These are phyloP conservation scores for Neospora caninum DNA, from an alignment of 169 alveolate species.

Conservation along the genomic window DNA sequence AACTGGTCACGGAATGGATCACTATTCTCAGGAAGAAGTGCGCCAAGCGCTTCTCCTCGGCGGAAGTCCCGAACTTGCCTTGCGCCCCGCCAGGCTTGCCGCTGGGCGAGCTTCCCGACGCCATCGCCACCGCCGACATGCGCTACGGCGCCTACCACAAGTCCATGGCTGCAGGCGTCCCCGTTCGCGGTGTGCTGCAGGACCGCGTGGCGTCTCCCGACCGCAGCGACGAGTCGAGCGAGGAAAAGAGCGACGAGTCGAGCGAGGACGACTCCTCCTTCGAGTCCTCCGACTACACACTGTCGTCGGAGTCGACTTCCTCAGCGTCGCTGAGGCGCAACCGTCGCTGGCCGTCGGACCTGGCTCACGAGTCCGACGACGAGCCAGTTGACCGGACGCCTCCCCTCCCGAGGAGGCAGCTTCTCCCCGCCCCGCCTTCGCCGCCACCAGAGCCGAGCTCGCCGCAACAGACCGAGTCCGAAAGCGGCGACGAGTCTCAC, in stretches of 20 bases:
- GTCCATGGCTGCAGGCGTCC: constrained; percentile 23
- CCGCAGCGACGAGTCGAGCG: not conserved
- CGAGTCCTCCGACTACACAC: not conserved
- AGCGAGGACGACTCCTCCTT: not conserved
- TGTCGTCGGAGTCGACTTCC: not conserved
- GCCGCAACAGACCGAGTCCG: not conserved
- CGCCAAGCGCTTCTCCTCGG: not conserved
- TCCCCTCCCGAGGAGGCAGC: too few relatives aligned
- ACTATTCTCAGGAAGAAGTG: not conserved
- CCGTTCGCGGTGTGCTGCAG: not conserved
- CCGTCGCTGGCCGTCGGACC: not conserved
- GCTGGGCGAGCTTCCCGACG: not conserved
- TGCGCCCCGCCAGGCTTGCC: not conserved
- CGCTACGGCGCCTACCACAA: constrained; percentile 20
- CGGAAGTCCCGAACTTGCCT: not conserved
- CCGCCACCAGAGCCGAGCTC: too few relatives aligned
- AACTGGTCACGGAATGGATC: constrained; percentile 42
- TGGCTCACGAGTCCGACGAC: too few relatives aligned
- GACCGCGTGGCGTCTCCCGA: not conserved
- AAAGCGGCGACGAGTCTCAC: not conserved
- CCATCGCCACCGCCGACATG: not conserved
- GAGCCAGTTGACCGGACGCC: too few relatives aligned
- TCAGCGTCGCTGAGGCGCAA: not conserved
- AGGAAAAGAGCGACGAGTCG: not conserved
- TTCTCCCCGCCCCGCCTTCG: too few relatives aligned